These are phyloP conservation scores for Lactarius trivialis DNA, from an alignment of 768 basidiomycete genomes.

Conservation along the genomic window DNA sequence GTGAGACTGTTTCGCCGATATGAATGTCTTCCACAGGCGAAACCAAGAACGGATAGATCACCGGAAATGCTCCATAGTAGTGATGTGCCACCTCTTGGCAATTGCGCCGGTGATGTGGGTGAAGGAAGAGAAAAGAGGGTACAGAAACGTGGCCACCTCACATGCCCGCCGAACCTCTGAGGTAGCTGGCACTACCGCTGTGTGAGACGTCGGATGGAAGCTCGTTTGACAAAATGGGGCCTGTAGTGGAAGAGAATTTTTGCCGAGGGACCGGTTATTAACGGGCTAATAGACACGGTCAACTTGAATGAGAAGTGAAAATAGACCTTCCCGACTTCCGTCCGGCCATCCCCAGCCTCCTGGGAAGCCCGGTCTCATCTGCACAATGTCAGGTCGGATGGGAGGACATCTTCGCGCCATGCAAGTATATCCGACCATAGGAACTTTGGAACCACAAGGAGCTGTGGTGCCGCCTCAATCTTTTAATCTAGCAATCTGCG, in stretches of 20 bases:
- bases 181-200: not conserved
- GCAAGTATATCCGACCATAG: slow-evolving; percentile 68
- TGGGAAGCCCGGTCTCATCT: slow-evolving; percentile 54
- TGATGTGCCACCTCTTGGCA: not conserved
- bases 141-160: not conserved
- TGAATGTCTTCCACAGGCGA: not conserved
- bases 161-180: not conserved
- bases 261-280: slow-evolving; percentile 17
- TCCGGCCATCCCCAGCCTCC: slow-evolving; percentile 58
- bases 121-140: not conserved
- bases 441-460: not conserved
- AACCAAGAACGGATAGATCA: not conserved
- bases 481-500: slow-evolving; percentile 85
- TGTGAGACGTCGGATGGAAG: not conserved
- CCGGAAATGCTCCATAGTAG: not conserved
- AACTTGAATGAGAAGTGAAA: slow-evolving; percentile 78
- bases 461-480: slow-evolving; percentile 32
- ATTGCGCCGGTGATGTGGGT: not conserved
- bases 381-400: slow-evolving; percentile 65
- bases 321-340: slow-evolving; percentile 49
- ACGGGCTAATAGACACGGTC: slow-evolving; percentile 30
- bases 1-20: not conserved
- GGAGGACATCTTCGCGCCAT: slow-evolving; percentile 77
- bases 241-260: not conserved
- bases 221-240: not conserved